Base-by-base conservation (phyloP, 768 basidiomycete species). In the Leccinum ochraceum region DNA sequence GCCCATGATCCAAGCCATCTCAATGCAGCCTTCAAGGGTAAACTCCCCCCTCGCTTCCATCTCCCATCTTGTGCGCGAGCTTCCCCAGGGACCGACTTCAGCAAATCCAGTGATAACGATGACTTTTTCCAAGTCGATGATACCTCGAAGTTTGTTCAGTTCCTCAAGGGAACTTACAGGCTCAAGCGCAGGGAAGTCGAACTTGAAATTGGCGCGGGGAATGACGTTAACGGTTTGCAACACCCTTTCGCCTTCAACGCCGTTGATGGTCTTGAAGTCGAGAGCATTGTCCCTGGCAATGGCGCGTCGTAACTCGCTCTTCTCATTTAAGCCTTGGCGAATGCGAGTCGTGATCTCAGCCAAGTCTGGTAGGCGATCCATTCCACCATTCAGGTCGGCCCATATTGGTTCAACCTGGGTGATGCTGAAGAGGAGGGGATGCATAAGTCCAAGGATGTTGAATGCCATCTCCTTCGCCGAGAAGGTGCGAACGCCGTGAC, bases 401-500 rank as follows among this genome's bases (percentile, higher is more conserved):
- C 97, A 98, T 72, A 98, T 95, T 9, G 97, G 96, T 74, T 99
- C 96, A 51, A 98, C 95, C 74, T 99, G 97, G 11, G 96, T 97
- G 70, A 99, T 96, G 76, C 96, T 97, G 86, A 98, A 98, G 56
- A 99, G 84, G 6, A 98, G 86, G 49, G 97, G 97, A 72, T 99
- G 97, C 96, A 99, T 98, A 54, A 99, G 83, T 61, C 97, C 96
- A 57, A 99, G 89, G 69, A 99, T 94, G 77, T 99, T 99, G 86
- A 99, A 99, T 0, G 97, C 95, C 97, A 98, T 99, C 78, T 99
- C 97, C 80, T 98, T 98, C 30, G 97, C 91, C 1, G 96, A 98
- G 86, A 98, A 99, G 2, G 97, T 99, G 65, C 97, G 87, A 60
- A 97, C 93, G 62, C 97, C 97, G 63, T 90, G 84, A 60, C 87